Evolutionary conservation across 2,329 filamentous ascomycete genomes (phyloP).

Genomic region (Sphaerulina populicola): DNA sequence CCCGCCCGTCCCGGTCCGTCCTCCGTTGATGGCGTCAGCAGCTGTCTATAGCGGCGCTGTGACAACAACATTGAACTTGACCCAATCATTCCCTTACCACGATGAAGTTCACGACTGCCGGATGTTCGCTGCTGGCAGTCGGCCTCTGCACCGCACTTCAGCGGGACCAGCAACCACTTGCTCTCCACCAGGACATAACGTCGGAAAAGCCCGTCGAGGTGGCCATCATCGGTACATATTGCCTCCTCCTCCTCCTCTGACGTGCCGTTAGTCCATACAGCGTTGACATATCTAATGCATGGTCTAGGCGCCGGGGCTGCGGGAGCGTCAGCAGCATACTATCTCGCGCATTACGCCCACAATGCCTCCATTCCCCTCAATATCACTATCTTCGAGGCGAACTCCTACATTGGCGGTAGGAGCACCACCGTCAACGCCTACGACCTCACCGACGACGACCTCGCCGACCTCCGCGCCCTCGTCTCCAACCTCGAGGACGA

Average conservation of each 20-base stretch:
- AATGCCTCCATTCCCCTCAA: conserved; percentile 55
- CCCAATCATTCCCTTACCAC: not conserved
- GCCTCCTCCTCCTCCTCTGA: no score
- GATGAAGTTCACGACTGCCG: not conserved
- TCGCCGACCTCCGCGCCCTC: conserved; percentile 58
- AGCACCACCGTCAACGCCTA: conserved; percentile 76
- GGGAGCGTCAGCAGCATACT: conserved; percentile 78
- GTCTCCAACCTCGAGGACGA: conserved; percentile 43
- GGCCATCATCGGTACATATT: conserved; percentile 15
- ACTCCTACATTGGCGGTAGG: conserved; percentile 69
- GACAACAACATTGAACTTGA: not conserved
- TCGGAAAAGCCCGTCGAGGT: conserved; percentile 12
- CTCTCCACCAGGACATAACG: conserved; percentile 7
- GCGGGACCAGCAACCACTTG: conserved; percentile 9
- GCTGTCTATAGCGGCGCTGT: not conserved
- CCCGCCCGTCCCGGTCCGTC: no score
- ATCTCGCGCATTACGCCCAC: conserved; percentile 63
- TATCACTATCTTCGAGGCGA: conserved; percentile 81
- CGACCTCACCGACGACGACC: conserved; percentile 41
- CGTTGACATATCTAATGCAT: not conserved
- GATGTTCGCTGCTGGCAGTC: not conserved
- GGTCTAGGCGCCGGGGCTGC: conserved; percentile 73
- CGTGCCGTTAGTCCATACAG: not conserved
- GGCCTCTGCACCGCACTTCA: not conserved
- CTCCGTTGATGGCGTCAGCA: no score